Conservation (phyloP, 768 basidiomycete species). For the Suillus lakei region DNA sequence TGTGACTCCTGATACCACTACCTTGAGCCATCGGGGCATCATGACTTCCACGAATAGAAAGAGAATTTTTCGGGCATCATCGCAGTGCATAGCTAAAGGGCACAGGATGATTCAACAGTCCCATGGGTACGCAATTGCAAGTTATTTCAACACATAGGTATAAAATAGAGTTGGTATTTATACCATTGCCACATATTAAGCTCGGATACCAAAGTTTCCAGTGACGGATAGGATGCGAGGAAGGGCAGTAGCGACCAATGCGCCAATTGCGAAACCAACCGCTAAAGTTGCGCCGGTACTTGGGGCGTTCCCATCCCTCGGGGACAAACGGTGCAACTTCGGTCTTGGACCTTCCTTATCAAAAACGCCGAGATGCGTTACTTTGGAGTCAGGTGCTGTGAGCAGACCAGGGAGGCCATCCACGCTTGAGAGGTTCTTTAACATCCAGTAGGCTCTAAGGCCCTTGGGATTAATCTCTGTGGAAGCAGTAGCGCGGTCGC, state of each 20-base stretch:
- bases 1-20: background rate
- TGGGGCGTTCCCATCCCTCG: background rate
- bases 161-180: background rate
- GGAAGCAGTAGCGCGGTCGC: slow-evolving; percentile 35
- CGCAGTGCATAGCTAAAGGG: background rate
- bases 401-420: slow-evolving; percentile 62
- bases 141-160: background rate
- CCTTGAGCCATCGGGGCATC: background rate
- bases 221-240: slow-evolving; percentile 6
- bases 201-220: background rate
- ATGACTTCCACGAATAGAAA: background rate
- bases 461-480: slow-evolving; percentile 38
- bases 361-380: slow-evolving; percentile 21
- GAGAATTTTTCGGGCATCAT: background rate
- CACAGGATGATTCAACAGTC: background rate
- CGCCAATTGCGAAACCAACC: slow-evolving; percentile 24
- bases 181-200: background rate
- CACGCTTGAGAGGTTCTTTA: slow-evolving; percentile 53
- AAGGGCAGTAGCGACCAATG: slow-evolving; percentile 14
- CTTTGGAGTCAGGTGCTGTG: slow-evolving; percentile 25
- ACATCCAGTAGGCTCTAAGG: slow-evolving; percentile 57
- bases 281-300: slow-evolving; percentile 11
- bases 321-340: slow-evolving; percentile 9
- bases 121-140: background rate
- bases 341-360: slow-evolving; percentile 21